Evolutionary conservation across 176 grass and related monocot genomes (phyloP).

Genomic region (Hyparrhenia diplandra): DNA sequence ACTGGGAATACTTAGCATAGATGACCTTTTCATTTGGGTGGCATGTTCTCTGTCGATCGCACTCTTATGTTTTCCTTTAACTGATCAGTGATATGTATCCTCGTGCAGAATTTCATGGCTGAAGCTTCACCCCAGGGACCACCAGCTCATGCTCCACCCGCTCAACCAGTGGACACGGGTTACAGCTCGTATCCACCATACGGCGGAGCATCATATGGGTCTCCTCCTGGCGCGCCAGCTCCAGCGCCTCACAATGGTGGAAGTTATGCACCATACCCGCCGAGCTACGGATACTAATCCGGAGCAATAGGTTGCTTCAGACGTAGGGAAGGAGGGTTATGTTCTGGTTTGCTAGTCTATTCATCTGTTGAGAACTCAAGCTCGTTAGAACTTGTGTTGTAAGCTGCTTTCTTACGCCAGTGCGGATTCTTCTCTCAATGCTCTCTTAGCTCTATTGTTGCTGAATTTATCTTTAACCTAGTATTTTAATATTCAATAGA

Average conservation of each 20-base stretch:
- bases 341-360: slow-evolving; percentile 11
- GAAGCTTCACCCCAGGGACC: slow-evolving; percentile 47
- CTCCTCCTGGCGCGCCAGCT: slow-evolving; percentile 25
- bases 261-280: slow-evolving; percentile 58
- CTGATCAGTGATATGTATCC: neutral
- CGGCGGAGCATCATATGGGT: slow-evolving; percentile 55
- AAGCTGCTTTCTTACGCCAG: slow-evolving; percentile 14
- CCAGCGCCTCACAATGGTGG: slow-evolving; percentile 43
- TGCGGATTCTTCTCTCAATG: neutral
- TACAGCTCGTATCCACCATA: slow-evolving; percentile 68
- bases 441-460: slow-evolving; percentile 2
- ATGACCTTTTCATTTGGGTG: neutral
- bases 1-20: too few relatives aligned
- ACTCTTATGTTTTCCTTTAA: neutral
- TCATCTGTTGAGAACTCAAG: slow-evolving; percentile 17
- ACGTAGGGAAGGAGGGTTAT: neutral
- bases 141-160: slow-evolving; percentile 17
- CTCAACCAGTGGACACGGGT: slow-evolving; percentile 45
- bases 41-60: neutral
- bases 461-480: too few relatives aligned
- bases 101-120: slow-evolving; percentile 93
- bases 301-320: neutral
- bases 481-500: neutral
- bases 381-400: slow-evolving; percentile 30
- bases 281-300: slow-evolving; percentile 64